Evolutionary conservation across 352 stramenopile species (phyloP).

Genomic region (Plasmopara viticola): DNA sequence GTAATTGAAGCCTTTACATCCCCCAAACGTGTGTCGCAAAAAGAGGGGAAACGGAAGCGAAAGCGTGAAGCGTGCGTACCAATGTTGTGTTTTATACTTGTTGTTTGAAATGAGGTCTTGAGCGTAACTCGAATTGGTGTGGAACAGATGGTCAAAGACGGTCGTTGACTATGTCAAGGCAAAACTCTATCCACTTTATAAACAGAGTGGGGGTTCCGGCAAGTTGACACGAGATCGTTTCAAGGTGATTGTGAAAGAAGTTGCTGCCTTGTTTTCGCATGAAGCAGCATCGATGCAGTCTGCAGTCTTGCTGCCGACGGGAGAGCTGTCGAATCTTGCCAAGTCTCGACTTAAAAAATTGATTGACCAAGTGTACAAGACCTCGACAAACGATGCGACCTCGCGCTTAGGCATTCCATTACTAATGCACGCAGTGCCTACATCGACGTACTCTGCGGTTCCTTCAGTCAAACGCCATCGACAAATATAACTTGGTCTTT

Average conservation of each 20-base stretch:
- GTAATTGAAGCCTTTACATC: slow-evolving; percentile 41
- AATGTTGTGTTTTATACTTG: neutral
- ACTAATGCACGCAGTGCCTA: slow-evolving; percentile 12
- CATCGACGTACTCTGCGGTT: slow-evolving; percentile 36
- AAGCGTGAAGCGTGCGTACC: slow-evolving; percentile 40
- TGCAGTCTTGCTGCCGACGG: slow-evolving; percentile 28
- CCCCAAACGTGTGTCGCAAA: slow-evolving; percentile 23
- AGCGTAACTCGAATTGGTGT: neutral
- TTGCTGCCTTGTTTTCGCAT: slow-evolving; percentile 44
- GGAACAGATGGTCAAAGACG: slow-evolving; percentile 34
- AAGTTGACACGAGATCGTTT: slow-evolving; percentile 71
- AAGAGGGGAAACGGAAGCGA: slow-evolving; percentile 36
- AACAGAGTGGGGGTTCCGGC: slow-evolving; percentile 34
- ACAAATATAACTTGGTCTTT: slow-evolving; percentile 4
- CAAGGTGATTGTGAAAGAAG: slow-evolving; percentile 73
- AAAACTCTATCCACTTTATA: slow-evolving; percentile 78
- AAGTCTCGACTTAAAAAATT: slow-evolving; percentile 70
- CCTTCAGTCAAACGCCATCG: slow-evolving; percentile 32
- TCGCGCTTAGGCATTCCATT: slow-evolving; percentile 8
- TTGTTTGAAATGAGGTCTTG: neutral
- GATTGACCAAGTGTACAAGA: slow-evolving; percentile 64
- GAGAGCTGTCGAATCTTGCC: slow-evolving; percentile 44
- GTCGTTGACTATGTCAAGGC: slow-evolving; percentile 75
- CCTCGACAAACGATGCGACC: slow-evolving; percentile 15
- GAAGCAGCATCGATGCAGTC: slow-evolving; percentile 64